Base-by-base conservation (phyloP, 2,329 filamentous ascomycete genomes). In the Trichoderma koningii region DNA sequence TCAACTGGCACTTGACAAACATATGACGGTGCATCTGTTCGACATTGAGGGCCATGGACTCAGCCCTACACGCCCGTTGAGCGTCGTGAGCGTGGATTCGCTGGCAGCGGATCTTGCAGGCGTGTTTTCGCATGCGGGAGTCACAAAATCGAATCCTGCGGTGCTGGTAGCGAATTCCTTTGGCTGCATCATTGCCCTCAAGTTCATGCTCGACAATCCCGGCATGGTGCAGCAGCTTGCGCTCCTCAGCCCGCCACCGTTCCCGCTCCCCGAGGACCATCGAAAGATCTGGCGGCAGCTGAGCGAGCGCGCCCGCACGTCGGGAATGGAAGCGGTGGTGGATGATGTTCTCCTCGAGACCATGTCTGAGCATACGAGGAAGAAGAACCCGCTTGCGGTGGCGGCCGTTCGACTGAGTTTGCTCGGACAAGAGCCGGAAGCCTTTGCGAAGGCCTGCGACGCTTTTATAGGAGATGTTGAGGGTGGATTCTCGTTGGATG, bases 1-100 rank as follows among this genome's bases (percentile, higher is more conserved):
- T 9, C 5, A 38, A 15, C 14, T 55, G 19, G 26, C 6, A 10
- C 50, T 63, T 1, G 41, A 26, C 5, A 30, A 63, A 2, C 15
- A 2, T 15, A 50, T 28, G 23, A 47, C n/a, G 5, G n/a, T 55
- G 41, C 60, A 63, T 10, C 14, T 63, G 26, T 63, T 63, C 38
- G 60, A 63, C 60, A 47, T 63, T 55, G 60, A 63, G 19, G 60
- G 60, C 28, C 60, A 63, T 23, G 60, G 60, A 7, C 38, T 63
- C 19, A 63, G 60, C 2, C 60, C 60, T 47, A 63, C 60, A 3
- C 60, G 55, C 17, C 60, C 60, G 41, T 14, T 55, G 60, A 63
- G 50, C 50, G 60, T 63, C 38, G 15, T 63, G 26, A 63, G 38
- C 12, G 47, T 63, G 21, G 59, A 63, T n/a, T 63, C 50, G 15